Evolutionary conservation across 2,329 filamentous ascomycete genomes (phyloP).

Genomic region (Scolecobasidium constrictum): DNA sequence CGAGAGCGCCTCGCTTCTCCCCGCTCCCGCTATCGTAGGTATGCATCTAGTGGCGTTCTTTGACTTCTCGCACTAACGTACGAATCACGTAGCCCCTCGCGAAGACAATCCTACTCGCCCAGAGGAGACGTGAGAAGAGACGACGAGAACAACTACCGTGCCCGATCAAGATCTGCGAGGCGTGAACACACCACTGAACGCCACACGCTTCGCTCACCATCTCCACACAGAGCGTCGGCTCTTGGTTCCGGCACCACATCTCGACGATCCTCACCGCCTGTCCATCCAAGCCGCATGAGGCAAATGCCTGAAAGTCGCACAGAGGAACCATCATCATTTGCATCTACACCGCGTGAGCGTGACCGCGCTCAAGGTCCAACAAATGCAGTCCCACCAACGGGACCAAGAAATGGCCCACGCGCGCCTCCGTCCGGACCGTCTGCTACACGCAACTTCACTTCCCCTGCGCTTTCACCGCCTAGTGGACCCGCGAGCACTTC

Average conservation of each 20-base stretch:
- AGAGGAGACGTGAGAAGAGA: slow-evolving; percentile 29
- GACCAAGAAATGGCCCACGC: slow-evolving; percentile 26
- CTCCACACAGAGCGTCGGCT: slow-evolving; percentile 32
- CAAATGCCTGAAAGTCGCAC: slow-evolving; percentile 16
- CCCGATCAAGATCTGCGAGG: slow-evolving; percentile 45
- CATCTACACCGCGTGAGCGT: slow-evolving; percentile 12
- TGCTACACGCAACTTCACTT: slow-evolving; percentile 23
- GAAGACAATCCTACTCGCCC: slow-evolving; percentile 30
- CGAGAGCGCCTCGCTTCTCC: slow-evolving; percentile 30
- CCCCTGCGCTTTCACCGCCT: slow-evolving; percentile 29
- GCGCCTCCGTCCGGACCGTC: slow-evolving; percentile 29
- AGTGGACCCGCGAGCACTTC: slow-evolving; percentile 23
- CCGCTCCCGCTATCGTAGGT: slow-evolving; percentile 27
- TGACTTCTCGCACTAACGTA: not conserved
- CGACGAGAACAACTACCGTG: slow-evolving; percentile 33
- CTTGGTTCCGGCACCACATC: slow-evolving; percentile 46
- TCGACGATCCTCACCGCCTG: slow-evolving; percentile 49
- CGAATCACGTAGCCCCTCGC: slow-evolving; percentile 12
- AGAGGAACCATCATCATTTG: slow-evolving; percentile 16
- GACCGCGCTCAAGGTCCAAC: slow-evolving; percentile 13
- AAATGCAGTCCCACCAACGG: slow-evolving; percentile 24
- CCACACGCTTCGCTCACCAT: slow-evolving; percentile 10
- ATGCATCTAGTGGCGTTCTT: no score
- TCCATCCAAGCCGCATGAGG: slow-evolving; percentile 43
- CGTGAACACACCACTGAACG: slow-evolving; percentile 39